Evolutionary conservation across 2,329 filamentous ascomycete species (phyloP).

Genomic region (Parafenestella ontariensis): DNA sequence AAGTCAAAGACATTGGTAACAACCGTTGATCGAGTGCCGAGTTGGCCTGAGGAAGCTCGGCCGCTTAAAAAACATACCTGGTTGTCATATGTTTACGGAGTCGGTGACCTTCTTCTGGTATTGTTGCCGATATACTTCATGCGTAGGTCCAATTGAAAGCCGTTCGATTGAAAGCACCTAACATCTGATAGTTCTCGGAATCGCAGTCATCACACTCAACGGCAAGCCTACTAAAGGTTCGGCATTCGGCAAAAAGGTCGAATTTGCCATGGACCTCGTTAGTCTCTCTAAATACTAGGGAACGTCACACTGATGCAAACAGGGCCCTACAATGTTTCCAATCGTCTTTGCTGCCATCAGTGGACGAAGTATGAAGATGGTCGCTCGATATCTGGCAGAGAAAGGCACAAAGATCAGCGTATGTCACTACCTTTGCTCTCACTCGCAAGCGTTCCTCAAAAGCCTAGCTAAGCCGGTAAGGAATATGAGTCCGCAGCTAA

Average conservation of each 20-base stretch:
- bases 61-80: constrained; percentile 32
- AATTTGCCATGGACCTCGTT: constrained; percentile 36
- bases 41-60: constrained; percentile 40
- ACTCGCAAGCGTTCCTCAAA: neutral
- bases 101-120: constrained; percentile 39
- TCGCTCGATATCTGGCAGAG: constrained; percentile 44
- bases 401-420: constrained; percentile 41
- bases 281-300: neutral
- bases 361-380: constrained; percentile 46
- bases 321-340: constrained; percentile 47
- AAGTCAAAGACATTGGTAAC: constrained; percentile 35
- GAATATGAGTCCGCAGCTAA: constrained; percentile 2
- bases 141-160: constrained; percentile 22
- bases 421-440: constrained; percentile 5
- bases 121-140: constrained; percentile 46
- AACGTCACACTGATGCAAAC: neutral
- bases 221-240: constrained; percentile 31
- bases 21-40: constrained; percentile 28
- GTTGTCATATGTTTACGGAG: constrained; percentile 24
- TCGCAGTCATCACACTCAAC: constrained; percentile 32
- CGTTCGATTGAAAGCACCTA: neutral
- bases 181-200: constrained; percentile 31
- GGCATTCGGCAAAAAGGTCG: constrained; percentile 35
- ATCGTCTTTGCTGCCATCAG: constrained; percentile 47
- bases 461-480: neutral